Percentiles rank a stretch among this genome's conserved stretches.
phyloP scores from a whole-genome alignment of 805 yeast species.

The Clavispora carvajalis region DNA sequence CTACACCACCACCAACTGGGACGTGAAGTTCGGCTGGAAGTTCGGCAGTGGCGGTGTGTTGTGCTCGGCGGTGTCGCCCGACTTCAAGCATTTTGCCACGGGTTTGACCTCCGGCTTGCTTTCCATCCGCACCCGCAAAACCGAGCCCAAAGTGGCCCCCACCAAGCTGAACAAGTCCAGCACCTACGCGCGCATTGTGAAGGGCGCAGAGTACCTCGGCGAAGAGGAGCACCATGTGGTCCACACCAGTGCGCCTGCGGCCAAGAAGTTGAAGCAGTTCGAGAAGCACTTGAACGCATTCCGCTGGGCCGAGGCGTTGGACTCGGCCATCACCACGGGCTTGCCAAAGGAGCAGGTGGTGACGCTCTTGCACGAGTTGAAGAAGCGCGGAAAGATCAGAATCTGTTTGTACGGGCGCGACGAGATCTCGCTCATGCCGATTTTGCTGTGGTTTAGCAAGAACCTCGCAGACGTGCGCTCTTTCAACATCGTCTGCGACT shows the following conservation, averaged over 20 bases:
- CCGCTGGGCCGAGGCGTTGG: conserved; percentile 90
- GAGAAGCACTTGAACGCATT: conserved; percentile 83
- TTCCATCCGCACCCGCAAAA: conserved; percentile 81
- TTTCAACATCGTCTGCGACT: conserved; percentile 58
- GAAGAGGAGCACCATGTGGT: conserved; percentile 75
- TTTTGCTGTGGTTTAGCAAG: conserved; percentile 76
- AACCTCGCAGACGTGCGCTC: conserved; percentile 77
- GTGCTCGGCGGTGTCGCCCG: conserved; percentile 83
- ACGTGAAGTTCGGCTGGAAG: conserved; percentile 95
- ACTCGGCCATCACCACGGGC: conserved; percentile 76
- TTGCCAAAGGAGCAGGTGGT: conserved; percentile 74
- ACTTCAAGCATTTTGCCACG: conserved; percentile 78
- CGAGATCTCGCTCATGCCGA: conserved; percentile 79
- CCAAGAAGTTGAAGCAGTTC: conserved; percentile 69
- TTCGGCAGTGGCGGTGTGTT: conserved; percentile 85
- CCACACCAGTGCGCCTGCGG: conserved; percentile 48
- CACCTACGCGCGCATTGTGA: conserved; percentile 74
- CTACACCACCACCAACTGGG: conserved; percentile 64
- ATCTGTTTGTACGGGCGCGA: conserved; percentile 79
- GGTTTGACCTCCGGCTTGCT: conserved; percentile 88
- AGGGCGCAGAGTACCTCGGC: conserved; percentile 88
- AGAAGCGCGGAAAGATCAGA: conserved; percentile 82
- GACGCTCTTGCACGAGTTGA: conserved; percentile 80
- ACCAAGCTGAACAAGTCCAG: conserved; percentile 48
- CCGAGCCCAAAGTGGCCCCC: conserved; percentile 51